Percentiles rank a stretch among this genome's conserved stretches.
phyloP scores from a whole-genome alignment of 345 rosid genomes.

The Psidium friedrichsthalianum region DNA sequence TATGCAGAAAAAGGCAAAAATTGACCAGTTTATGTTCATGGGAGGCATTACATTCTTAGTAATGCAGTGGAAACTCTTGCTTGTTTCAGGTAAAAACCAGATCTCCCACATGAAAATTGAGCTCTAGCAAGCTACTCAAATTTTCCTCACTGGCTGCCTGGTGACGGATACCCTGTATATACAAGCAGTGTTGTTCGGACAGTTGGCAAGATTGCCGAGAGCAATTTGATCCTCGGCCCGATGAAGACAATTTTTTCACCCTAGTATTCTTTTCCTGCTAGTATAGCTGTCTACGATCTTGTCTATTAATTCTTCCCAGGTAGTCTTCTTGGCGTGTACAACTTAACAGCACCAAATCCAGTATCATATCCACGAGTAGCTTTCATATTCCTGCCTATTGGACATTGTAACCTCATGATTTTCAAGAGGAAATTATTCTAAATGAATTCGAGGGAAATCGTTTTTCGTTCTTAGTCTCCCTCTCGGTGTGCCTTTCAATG shows the following conservation, averaged over 20 bases:
- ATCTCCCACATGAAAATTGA: slow-evolving; percentile 42
- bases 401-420: neutral
- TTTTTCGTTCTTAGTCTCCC: neutral
- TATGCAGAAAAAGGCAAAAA: neutral
- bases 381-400: neutral
- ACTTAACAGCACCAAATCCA: slow-evolving; percentile 15
- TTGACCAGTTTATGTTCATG: neutral
- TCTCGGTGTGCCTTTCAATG: neutral
- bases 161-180: slow-evolving; percentile 25
- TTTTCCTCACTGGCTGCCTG: slow-evolving; percentile 5
- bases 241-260: slow-evolving; percentile 5
- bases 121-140: slow-evolving; percentile 12
- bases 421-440: neutral
- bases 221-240: slow-evolving; percentile 5
- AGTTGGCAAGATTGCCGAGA: neutral
- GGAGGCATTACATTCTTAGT: slow-evolving; percentile 15
- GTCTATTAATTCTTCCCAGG: neutral
- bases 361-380: slow-evolving; percentile 9
- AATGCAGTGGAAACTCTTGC: neutral
- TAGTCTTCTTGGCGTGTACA: slow-evolving; percentile 1
- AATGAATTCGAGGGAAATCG: neutral
- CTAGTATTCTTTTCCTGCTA: slow-evolving; percentile 1
- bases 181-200: slow-evolving; percentile 26
- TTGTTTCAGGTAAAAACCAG: slow-evolving; percentile 26
- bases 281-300: slow-evolving; percentile 4